Conservation (phyloP, 257 asterid genomes). For the Penstemon newberryi region DNA sequence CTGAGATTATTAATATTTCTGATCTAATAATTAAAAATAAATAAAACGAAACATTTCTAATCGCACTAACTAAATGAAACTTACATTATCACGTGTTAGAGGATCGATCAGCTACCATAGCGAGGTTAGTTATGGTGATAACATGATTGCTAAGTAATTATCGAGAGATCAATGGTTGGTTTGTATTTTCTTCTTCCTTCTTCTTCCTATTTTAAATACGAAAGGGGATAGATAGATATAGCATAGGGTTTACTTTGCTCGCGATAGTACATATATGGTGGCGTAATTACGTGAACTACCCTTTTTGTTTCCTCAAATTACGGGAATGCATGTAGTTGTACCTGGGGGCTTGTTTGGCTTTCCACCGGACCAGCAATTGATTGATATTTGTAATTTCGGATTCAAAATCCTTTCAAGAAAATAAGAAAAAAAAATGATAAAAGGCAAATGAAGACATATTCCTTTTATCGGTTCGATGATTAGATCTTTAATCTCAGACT, state of each 20-base stretch:
- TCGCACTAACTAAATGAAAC: constrained; percentile 18
- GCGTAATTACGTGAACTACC: constrained; percentile 23
- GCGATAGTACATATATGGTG: neutral
- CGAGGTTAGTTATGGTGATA: constrained; percentile 16
- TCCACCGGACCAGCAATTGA: neutral
- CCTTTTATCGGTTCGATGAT: too few relatives aligned
- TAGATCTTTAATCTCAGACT: too few relatives aligned
- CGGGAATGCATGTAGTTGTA: neutral
- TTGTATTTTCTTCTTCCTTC: neutral
- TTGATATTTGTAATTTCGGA: too few relatives aligned
- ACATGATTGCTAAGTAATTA: constrained; percentile 18
- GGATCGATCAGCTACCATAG: constrained; percentile 26
- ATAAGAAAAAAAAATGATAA: too few relatives aligned
- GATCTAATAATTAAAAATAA: neutral
- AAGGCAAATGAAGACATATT: too few relatives aligned
- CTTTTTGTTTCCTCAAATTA: constrained; percentile 25
- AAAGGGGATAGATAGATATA: constrained; percentile 24
- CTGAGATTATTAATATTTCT: constrained; percentile 4
- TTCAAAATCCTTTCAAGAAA: too few relatives aligned
- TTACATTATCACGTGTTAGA: constrained; percentile 14
- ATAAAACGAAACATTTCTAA: constrained; percentile 4
- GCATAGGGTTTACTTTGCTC: constrained; percentile 6
- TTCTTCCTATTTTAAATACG: neutral
- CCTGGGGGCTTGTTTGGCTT: neutral
- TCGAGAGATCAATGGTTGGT: neutral